These are phyloP conservation scores for Trifolium repens DNA, from an alignment of 306 rosid species.

Conservation along the genomic window DNA sequence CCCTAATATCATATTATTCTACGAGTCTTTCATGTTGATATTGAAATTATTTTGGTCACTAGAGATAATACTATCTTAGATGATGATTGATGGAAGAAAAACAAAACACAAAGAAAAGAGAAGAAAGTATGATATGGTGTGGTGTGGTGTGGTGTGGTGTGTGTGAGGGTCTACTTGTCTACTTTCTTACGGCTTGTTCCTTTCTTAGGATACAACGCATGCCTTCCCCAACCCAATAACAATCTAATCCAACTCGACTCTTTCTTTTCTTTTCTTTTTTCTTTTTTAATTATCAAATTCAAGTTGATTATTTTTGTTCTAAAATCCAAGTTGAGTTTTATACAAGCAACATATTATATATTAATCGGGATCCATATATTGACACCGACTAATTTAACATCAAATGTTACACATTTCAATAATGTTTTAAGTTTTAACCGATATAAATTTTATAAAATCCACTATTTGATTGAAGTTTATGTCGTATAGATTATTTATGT, in stretches of 20 bases:
- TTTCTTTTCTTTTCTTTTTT: too few relatives aligned
- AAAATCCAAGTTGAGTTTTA: too few relatives aligned
- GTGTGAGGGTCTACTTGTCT: conserved; percentile 46
- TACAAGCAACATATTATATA: too few relatives aligned
- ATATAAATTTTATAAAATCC: too few relatives aligned
- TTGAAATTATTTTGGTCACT: background rate
- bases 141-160: background rate
- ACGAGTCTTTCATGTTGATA: background rate
- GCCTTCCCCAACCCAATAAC: conserved; percentile 42
- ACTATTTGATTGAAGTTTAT: too few relatives aligned
- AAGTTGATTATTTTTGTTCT: too few relatives aligned
- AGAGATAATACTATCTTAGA: background rate
- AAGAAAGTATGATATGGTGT: background rate
- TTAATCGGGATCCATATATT: too few relatives aligned
- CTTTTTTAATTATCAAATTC: background rate
- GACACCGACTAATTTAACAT: too few relatives aligned
- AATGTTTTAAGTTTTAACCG: too few relatives aligned
- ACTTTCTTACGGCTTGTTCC: conserved; percentile 47
- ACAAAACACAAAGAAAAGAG: background rate
- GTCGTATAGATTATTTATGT: too few relatives aligned
- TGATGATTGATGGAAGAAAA: background rate
- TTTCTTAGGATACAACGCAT: conserved; percentile 60
- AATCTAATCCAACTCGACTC: conserved; percentile 1
- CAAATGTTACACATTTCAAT: too few relatives aligned
- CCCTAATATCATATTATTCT: too few relatives aligned